Evolutionary conservation across 805 yeast genomes (phyloP).

Genomic region (Pichia sporocuriosa): DNA sequence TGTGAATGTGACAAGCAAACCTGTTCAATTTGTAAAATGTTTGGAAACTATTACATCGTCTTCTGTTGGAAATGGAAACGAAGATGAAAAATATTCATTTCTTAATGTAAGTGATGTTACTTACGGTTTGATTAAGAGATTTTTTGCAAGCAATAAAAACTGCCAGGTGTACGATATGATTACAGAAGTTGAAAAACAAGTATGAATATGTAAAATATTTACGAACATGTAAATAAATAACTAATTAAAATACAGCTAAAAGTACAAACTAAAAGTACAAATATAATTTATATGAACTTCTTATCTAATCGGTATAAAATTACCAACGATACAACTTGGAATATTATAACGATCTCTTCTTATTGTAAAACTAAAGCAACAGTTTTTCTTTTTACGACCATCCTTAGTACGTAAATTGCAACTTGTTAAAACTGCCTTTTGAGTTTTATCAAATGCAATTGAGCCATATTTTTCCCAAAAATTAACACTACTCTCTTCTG

Average conservation of each 20-base stretch:
- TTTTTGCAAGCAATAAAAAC: conserved; percentile 15
- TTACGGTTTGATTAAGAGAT: conserved; percentile 22
- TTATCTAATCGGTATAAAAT: conserved; percentile 70
- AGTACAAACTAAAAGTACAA: neutral
- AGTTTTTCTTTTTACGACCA: conserved; percentile 70
- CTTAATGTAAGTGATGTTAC: conserved; percentile 28
- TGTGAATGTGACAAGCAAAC: conserved; percentile 25
- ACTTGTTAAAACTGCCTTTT: conserved; percentile 88
- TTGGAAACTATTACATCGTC: conserved; percentile 18
- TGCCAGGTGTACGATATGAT: conserved; percentile 11
- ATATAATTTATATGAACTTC: neutral
- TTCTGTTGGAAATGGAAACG: neutral
- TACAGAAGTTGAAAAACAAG: conserved; percentile 9
- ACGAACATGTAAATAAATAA: neutral
- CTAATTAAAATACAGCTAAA: neutral
- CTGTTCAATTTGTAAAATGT: conserved; percentile 30
- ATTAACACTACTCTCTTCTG: conserved; percentile 92
- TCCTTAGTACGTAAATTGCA: conserved; percentile 81
- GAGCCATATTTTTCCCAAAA: conserved; percentile 98
- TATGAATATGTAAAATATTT: too few species aligned
- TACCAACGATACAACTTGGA: conserved; percentile 94
- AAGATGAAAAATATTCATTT: conserved; percentile 16
- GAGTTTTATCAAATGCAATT: conserved; percentile 92
- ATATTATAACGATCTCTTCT: conserved; percentile 89
- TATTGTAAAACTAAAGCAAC: conserved; percentile 92